Base-by-base conservation (phyloP, 106 monocot species). In the Allium cepa region DNA sequence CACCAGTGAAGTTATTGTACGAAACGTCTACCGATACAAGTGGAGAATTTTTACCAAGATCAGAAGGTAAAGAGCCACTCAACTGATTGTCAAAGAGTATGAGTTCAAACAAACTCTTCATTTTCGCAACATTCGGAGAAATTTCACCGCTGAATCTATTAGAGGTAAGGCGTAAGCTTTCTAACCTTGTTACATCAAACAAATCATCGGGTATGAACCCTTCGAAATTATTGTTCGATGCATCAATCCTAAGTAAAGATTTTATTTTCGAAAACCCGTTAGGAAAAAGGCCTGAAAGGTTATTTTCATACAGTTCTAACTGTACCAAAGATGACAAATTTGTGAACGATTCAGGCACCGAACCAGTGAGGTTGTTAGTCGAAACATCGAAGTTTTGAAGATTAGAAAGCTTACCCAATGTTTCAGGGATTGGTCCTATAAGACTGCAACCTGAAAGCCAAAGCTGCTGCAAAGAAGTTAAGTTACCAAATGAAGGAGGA, bases 221-320 rank as follows among this genome's bases (percentile, higher is more conserved):
- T 15, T 74, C 75, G n/a, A 96, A 77, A 6, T 16, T 26, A 63
- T 96, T 96, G 80, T 71, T 68, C 45, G 96, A 79, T 9, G 57
- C 51, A 15, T 96, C 92, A 17, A 92, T 51, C 17, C 67, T 68
- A 7, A 57, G 78, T 50, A 96, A 76, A 10, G 56, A 10, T 11
- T 57, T 28, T 45, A 96, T 81, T 45, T 80, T 82, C 8, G 79
- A 71, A 17, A 96, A 28, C 8, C 84, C 91, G 7, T 59, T 1
- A 0, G 96, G 96, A 16, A 96, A 76, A 3, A 15, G 0, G 9
- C 92, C 96, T 0, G 83, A 52, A 15, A 96, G 76, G 1, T 70
- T 67, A 71, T 96, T 96, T 50, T 50, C 68, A 59, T 82, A 96
- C 17, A 96, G 77, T 79, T 96, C 88, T 56, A 96, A 82, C 84